Evolutionary conservation across 371 early-diverging fungal genomes (phyloP), one percentile per base, ranked within the genome.

Genomic region (Mortierella sp.): DNA sequence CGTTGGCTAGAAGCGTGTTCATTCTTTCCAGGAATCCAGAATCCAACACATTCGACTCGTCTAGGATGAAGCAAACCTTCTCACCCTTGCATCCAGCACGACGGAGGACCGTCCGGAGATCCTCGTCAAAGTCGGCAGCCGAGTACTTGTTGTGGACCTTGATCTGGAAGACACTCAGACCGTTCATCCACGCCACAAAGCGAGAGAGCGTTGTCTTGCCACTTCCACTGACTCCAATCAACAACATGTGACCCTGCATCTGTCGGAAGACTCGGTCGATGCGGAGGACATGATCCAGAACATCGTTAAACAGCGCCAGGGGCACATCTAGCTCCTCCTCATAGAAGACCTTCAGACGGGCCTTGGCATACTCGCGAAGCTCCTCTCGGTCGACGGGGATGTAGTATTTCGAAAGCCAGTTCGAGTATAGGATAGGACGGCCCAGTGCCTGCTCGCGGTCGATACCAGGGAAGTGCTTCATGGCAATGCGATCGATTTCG

Each of bases 171-270:
- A 98, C 94, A 58, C 90, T 87, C 28, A 98, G 79, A 34, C 99
- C 99, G 72, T 99, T 99, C 97, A 99, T 95, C 99, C 99, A 99
- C 4, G 98, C 97, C 37, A 97, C 99, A 73, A 99, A 99, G 4
- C 99, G 89, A 7, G 98, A 92, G 62, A 99, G 78, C 0, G 99
- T 98, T 0, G 98, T 98, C 87, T 94, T 83, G 70, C 99, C 99
- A 24, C 92, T 87, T 49, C 99, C 99, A 81, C 95, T 94, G 11
- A 96, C 95, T 81, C 99, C 99, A 72, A 99, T 99, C 48, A 99
- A 80, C 71, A 99, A 84, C 82, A 98, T 86, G 76, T 99, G 99
- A 47, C 99, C 99, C 83, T 99, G 99, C 76, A 93, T 91, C 76
- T 99, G 99, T 39, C 97, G 87, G 84, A 99, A 96, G 12, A 99